Evolutionary conservation across 2,329 filamentous ascomycete genomes (phyloP).

Genomic region (Aspergillus fischeri): DNA sequence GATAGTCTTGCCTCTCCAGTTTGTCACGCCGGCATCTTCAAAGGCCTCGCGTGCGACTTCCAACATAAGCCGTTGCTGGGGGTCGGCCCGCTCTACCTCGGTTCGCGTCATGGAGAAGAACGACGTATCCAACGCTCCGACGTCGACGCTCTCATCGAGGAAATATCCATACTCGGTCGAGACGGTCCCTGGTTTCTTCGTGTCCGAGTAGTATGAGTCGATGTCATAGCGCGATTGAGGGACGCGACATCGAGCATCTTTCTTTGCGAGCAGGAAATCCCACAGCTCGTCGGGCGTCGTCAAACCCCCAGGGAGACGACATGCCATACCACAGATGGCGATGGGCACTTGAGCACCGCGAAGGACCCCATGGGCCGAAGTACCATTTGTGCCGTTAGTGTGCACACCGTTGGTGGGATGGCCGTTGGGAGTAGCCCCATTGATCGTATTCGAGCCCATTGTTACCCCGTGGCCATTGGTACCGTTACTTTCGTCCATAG

Average conservation of each 20-base stretch:
- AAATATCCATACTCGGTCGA: slow-evolving; percentile 23
- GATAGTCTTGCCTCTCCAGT: slow-evolving; percentile 22
- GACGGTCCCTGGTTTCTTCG: not conserved
- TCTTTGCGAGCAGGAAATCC: too few species aligned
- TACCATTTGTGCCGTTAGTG: not conserved
- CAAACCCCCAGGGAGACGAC: too few species aligned
- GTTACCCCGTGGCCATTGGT: not conserved
- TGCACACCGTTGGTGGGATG: not conserved
- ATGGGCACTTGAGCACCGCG: too few species aligned
- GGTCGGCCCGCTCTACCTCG: slow-evolving; percentile 21
- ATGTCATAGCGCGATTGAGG: slow-evolving; percentile 22
- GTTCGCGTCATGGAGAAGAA: slow-evolving; percentile 19
- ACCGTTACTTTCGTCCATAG: not conserved
- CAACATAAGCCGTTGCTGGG: slow-evolving; percentile 24
- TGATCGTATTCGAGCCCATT: not conserved
- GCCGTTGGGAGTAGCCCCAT: not conserved
- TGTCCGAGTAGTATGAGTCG: slow-evolving; percentile 1
- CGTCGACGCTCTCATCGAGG: slow-evolving; percentile 24
- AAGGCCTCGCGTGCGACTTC: slow-evolving; percentile 25
- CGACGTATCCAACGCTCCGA: slow-evolving; percentile 18
- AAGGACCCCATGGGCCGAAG: too few species aligned
- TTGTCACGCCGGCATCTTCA: slow-evolving; percentile 22
- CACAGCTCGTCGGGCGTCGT: too few species aligned
- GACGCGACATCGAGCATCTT: slow-evolving; percentile 1
- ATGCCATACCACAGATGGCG: too few species aligned